Evolutionary conservation across 2,329 filamentous ascomycete genomes (phyloP).

Genomic region (Colletotrichum echinochloae): DNA sequence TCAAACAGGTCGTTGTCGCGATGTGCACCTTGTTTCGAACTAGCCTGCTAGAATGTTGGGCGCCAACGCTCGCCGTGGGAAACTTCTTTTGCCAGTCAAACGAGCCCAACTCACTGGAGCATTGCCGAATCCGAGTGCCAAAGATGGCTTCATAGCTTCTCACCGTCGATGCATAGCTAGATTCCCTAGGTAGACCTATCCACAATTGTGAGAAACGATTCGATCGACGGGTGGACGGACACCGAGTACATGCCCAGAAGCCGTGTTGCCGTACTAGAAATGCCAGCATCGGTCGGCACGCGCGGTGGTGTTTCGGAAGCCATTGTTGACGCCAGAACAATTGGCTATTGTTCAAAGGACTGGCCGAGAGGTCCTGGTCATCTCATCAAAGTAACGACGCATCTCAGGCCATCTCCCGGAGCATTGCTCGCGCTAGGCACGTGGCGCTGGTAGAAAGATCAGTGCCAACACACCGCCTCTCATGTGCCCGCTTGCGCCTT

Average conservation of each 20-base stretch:
- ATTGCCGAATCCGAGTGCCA: neutral
- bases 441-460: neutral
- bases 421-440: neutral
- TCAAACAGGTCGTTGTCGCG: neutral
- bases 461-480: neutral
- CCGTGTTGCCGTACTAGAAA: neutral
- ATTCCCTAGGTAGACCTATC: neutral
- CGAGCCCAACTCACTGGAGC: neutral
- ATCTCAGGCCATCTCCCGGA: neutral
- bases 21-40: neutral
- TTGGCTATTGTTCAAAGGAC: neutral
- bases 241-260: neutral
- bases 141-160: neutral
- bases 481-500: neutral
- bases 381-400: neutral
- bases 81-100: neutral
- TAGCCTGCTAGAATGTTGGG: neutral
- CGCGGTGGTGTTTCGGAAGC: neutral
- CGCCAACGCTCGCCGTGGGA: conserved; percentile 6
- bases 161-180: neutral
- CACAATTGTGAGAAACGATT: neutral
- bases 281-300: neutral
- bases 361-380: neutral
- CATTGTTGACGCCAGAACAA: neutral
- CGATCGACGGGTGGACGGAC: neutral